Evolutionary conservation across 352 stramenopile species (phyloP), one percentile per base, ranked within the genome.

Genomic region (Pythium volutum): DNA sequence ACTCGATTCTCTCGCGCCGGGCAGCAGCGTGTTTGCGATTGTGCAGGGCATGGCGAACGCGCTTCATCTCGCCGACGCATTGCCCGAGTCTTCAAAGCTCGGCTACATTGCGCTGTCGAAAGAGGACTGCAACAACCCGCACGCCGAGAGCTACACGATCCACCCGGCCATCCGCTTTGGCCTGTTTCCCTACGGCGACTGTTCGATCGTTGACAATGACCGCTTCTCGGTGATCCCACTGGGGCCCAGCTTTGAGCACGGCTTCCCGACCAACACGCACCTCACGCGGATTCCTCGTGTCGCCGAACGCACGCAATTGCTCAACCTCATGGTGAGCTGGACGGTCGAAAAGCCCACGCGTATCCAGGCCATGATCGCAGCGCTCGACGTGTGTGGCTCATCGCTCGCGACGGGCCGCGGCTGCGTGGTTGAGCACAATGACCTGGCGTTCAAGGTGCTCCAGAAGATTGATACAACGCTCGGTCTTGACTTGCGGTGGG

Each of bases 281-380:
- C 63, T 69, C 16, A 75, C 64, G 4, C 15, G 27, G 16, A 62
- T 73, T 12, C 67, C 70, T 25, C 7, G 18, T 2, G 45, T 73
- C 10, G 14, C n/a, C 1, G 31, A 62, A 4, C 63, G 70, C 18
- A 74, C 70, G 45, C 77, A 74, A 15, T 46, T 88, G 43, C 60
- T 88, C 8, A 88, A 84, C 42, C 62, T 88, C 58, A 84, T 88
- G 72, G 76, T 86, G 49, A 88, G 78, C 64, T 88, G 74, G 76
- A 86, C 78, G 10, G 69, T 80, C 15, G 74, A 81, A 52, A 88
- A 88, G 59, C 78, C 78, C 0, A 88, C 76, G 26, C 74, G 78
- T 0, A 76, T 88, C 26, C 78, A 88, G 48, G 78, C 78, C 0
- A 76, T 81, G 66, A 79, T 88, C 51, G 71, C 74, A 3, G 75